phyloP scores from a whole-genome alignment of 495 filamentous ascomycete species.

The Aspergillus ostianus region DNA sequence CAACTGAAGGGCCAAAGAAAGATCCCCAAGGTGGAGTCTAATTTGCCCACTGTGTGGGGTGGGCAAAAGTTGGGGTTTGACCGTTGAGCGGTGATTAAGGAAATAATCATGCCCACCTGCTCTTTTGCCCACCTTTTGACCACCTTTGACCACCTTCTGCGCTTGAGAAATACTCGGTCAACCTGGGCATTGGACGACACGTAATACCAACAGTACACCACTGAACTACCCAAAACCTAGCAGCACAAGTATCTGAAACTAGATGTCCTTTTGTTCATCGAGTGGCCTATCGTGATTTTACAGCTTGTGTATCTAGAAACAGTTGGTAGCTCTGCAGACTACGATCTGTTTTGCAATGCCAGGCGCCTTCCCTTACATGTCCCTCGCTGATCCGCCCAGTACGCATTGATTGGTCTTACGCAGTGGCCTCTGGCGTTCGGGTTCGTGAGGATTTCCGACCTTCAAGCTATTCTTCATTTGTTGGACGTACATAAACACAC shows the following conservation, averaged over 20 bases:
- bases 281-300: neutral
- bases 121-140: too few relatives aligned
- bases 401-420: neutral
- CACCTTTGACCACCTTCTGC: too few relatives aligned
- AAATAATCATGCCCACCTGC: neutral
- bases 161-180: neutral
- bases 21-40: slow-evolving; percentile 1
- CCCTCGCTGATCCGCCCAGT: neutral
- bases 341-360: neutral
- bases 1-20: slow-evolving; percentile 3
- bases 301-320: neutral
- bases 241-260: neutral
- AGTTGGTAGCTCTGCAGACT: neutral
- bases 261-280: neutral
- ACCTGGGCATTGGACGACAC: neutral
- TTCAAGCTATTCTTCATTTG: slow-evolving; percentile 1
- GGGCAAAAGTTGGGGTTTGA: too few relatives aligned
- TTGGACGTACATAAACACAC: neutral
- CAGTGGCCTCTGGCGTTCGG: too few relatives aligned
- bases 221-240: neutral
- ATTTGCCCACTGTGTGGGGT: neutral
- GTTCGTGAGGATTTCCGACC: neutral
- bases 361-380: neutral
- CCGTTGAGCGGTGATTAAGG: neutral
- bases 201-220: too few relatives aligned